Base-by-base conservation (phyloP, 1,139 yeast genomes). In the Hanseniaspora sp. region DNA sequence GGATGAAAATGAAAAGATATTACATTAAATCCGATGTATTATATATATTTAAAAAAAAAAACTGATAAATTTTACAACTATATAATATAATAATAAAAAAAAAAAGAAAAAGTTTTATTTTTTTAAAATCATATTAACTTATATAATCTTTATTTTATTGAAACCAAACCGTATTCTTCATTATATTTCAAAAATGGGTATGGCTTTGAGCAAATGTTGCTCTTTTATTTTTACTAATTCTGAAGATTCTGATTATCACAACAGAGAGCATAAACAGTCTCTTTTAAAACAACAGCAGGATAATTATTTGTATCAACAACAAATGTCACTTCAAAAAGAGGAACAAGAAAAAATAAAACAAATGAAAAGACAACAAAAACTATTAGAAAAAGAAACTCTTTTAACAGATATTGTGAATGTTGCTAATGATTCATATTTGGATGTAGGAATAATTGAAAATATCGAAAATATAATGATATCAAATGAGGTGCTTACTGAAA, bases 401-500 rank as follows among this genome's bases (percentile, higher is more conserved):
- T 43, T 51, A 31, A 51, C 54, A 9, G 48, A 51, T 31, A 51
- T 51, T 13, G 54, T 51, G 1, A 51, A 51, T 17, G 42, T 44
- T 35, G 54, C 54, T 4, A 51, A 51, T 51, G 54, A 51, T 11
- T 44, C 48, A 7, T 51, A 51, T n/a, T 17, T 51, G n/a, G 54
- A 51, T 39, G 48, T 51, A 15, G 47, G 54, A 11, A 51, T 51
- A 9, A 51, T 51, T 35, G 54, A 51, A 38, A 51, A 51, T 28
- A 51, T 51, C 18, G 54, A 51, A 34, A 51, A 51, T 35, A 51
- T 51, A 7, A 51, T 51, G 54, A 30, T 51, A 6, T 42, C 48
- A 1, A 51, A 51, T 30, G 48, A 42, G 12, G 54, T 51, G 3
- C 29, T 51, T 4, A 29, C 6, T 8, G 23, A n/a, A 15, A 9